Base-by-base conservation (phyloP, 2,329 filamentous ascomycete species). In the Aspergillus brunneoviolaceus region DNA sequence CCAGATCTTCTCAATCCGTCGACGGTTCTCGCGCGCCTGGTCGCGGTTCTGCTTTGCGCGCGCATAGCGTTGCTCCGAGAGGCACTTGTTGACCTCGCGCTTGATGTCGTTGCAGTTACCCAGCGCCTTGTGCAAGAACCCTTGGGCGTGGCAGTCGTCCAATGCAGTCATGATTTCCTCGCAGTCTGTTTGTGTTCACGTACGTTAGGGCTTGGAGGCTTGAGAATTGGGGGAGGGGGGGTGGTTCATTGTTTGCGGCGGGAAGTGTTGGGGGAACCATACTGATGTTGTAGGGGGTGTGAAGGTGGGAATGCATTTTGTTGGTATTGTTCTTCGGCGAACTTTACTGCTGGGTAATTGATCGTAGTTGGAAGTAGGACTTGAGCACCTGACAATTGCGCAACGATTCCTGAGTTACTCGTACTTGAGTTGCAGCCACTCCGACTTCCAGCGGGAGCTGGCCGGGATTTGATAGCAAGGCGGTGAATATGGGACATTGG, bases 221-320 rank as follows among this genome's bases (percentile, higher is more conserved):
- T 29, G 39, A 16, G n/a, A 7, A n/a, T 60, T 45, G 10, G 52
- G 50, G 27, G 27, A 3, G 27, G 27, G 9, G 27, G 7, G 5
- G 27, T 1, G 2, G 21, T 21, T 21, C 21, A 27, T 27, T 29
- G 27, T 29, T 29, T 29, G 48, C 48, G 29, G 35, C 31, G 52
- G 55, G 72, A 49, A 75, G 21, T 21, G 21, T 2, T 21, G 27
- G 27, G 27, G 27, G 7, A 3, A 6, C 27, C 27, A 29, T 84
- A 96, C 94, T 93, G 68, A 86, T 83, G 69, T 96, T 96, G 74
- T 96, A 89, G 75, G 95, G 92, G 29, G 92, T 96, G 74, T 98
- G 93, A 2, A 99, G 82, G 80, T 97, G 94, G 57, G 95, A 96
- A 91, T 99, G 95, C 95, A 99, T 99, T 49, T 70, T 85, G 75